These are phyloP conservation scores for Nannizzia gypsea DNA, from an alignment of 2,329 filamentous ascomycete genomes.

Conservation along the genomic window DNA sequence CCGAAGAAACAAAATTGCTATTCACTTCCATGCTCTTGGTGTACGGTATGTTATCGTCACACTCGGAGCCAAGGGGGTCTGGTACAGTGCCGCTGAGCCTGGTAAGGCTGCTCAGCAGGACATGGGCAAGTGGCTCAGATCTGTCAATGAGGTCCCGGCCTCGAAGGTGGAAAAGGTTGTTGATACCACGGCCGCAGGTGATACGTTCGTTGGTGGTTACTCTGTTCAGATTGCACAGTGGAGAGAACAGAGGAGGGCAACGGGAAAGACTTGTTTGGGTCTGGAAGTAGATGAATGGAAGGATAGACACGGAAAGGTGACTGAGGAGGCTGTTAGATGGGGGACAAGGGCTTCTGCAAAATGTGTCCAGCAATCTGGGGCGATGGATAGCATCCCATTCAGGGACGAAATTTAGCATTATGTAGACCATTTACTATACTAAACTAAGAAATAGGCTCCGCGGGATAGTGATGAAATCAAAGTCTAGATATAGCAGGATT, in stretches of 20 bases:
- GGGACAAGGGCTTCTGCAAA: conserved; percentile 35
- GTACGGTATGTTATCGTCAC: conserved; percentile 73
- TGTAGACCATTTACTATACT: background rate
- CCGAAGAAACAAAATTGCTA: conserved; percentile 43
- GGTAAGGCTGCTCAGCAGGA: conserved; percentile 33
- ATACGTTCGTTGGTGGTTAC: conserved; percentile 87
- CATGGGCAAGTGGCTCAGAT: conserved; percentile 17
- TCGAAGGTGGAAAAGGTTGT: conserved; percentile 61
- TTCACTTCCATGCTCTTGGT: conserved; percentile 54
- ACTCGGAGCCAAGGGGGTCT: conserved; percentile 68
- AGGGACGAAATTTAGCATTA: conserved; percentile 28
- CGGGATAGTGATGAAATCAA: too few relatives aligned
- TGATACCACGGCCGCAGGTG: conserved; percentile 87
- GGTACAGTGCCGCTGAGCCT: conserved; percentile 44
- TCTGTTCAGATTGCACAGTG: conserved; percentile 57
- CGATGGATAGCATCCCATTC: conserved; percentile 40
- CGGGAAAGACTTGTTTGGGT: conserved; percentile 40
- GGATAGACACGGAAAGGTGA: conserved; percentile 32
- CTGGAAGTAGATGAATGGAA: conserved; percentile 25
- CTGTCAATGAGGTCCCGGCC: conserved; percentile 42
- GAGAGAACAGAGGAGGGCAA: conserved; percentile 28
- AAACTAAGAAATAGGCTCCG: too few relatives aligned
- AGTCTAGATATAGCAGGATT: too few relatives aligned
- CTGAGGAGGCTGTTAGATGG: conserved; percentile 34
- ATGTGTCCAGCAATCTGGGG: conserved; percentile 35